A percentile compares a stretch with the other conserved stretches of the same genome.
These are phyloP conservation scores for Cryphonectria carpinicola DNA, from an alignment of 2,329 filamentous ascomycete species.

Conservation along the genomic window DNA sequence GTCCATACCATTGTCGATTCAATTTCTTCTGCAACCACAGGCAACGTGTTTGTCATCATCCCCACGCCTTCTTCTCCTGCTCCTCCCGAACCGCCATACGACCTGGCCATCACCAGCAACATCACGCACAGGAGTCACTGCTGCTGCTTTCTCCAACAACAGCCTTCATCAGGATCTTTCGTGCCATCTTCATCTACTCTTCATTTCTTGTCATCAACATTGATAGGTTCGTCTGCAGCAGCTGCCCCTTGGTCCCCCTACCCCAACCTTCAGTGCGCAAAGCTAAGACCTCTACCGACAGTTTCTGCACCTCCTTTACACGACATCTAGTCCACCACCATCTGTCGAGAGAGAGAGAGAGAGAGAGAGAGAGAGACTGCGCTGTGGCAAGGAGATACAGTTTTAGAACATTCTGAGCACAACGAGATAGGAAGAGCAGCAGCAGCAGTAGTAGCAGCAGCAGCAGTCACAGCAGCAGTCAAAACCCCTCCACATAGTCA, in stretches of 20 bases:
- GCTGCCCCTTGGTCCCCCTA: neutral
- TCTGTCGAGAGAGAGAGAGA: neutral
- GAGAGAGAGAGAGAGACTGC: neutral
- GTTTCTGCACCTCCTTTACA: neutral
- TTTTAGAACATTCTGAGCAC: neutral
- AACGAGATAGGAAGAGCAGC: neutral
- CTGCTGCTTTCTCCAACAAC: neutral
- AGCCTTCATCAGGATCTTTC: neutral
- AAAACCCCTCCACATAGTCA: constrained; percentile 7
- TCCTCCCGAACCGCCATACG: neutral
- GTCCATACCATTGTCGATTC: neutral
- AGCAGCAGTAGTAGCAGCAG: too few species aligned
- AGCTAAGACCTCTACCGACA: neutral
- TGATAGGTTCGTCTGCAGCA: constrained; percentile 6
- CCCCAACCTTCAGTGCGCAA: neutral
- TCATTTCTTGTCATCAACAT: neutral
- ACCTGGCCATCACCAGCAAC: neutral
- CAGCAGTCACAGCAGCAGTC: neutral
- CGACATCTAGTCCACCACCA: constrained; percentile 1
- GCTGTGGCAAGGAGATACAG: neutral
- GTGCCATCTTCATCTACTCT: neutral
- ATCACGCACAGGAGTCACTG: neutral
- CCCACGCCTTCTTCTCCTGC: constrained; percentile 2
- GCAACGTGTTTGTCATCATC: constrained; percentile 10
- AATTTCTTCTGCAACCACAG: neutral